A percentile compares a stretch with the other conserved stretches of the same genome.
These are phyloP conservation scores for Colletotrichum liriopes DNA, from an alignment of 2,329 filamentous ascomycete species.

Conservation along the genomic window DNA sequence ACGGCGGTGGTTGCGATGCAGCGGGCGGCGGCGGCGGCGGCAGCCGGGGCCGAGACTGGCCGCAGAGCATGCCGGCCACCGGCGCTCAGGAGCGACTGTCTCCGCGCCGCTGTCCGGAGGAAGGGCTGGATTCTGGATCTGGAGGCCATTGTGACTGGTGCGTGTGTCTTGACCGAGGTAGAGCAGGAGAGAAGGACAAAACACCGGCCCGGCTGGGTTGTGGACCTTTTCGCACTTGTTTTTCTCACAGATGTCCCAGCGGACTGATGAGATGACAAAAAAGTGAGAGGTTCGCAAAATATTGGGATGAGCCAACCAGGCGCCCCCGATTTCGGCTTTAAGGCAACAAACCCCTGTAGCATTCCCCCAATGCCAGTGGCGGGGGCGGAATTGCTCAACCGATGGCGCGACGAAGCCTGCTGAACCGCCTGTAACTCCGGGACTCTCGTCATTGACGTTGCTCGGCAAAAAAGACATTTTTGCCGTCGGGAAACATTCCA, in stretches of 20 bases:
- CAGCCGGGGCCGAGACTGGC: slow-evolving; percentile 34
- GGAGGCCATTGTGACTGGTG: slow-evolving; percentile 41
- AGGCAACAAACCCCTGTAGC: slow-evolving; percentile 21
- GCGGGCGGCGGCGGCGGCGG: slow-evolving; percentile 24
- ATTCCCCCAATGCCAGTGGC: slow-evolving; percentile 5
- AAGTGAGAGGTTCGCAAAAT: slow-evolving; percentile 22
- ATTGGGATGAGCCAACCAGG: slow-evolving; percentile 11
- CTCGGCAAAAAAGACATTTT: slow-evolving; percentile 27
- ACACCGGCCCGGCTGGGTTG: slow-evolving; percentile 2
- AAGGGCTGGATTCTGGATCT: slow-evolving; percentile 44
- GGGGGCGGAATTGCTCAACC: slow-evolving; percentile 21
- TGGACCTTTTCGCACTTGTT: slow-evolving; percentile 1
- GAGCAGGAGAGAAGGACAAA: neutral
- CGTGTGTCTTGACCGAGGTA: slow-evolving; percentile 12
- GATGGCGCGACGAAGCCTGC: slow-evolving; percentile 15
- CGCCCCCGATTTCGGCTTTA: slow-evolving; percentile 39
- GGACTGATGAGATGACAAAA: slow-evolving; percentile 10
- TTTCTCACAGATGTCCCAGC: neutral
- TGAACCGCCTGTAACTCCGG: slow-evolving; percentile 15
- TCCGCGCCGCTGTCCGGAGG: slow-evolving; percentile 42
- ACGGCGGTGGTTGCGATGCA: slow-evolving; percentile 39
- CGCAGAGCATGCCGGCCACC: slow-evolving; percentile 32
- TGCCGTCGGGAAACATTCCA: slow-evolving; percentile 30
- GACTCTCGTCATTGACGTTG: slow-evolving; percentile 2
- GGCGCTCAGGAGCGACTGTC: slow-evolving; percentile 39